Evolutionary conservation across 306 rosid species (phyloP).

Genomic region (Malus asiatica): DNA sequence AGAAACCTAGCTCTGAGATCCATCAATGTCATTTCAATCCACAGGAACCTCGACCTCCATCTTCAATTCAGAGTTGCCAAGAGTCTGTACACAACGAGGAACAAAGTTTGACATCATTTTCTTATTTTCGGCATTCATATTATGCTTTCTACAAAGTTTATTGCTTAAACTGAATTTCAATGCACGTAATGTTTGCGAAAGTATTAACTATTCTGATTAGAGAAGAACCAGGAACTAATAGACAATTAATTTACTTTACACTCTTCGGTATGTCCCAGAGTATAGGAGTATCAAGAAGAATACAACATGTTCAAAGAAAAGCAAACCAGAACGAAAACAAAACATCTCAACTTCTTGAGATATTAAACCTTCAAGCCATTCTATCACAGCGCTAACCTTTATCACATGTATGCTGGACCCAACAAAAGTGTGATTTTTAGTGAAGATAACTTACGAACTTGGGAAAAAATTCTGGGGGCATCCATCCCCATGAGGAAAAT

Average conservation of each 20-base stretch:
- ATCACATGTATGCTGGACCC: neutral
- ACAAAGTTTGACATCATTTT: neutral
- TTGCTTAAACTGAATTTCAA: neutral
- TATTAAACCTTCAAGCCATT: neutral
- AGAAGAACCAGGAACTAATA: neutral
- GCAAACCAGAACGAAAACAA: neutral
- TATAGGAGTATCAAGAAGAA: neutral
- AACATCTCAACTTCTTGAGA: neutral
- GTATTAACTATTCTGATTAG: neutral
- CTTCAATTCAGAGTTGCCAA: slow-evolving; percentile 50
- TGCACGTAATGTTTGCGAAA: neutral
- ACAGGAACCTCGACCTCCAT: slow-evolving; percentile 74
- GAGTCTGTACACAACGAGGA: slow-evolving; percentile 39
- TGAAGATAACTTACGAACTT: neutral
- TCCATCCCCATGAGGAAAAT: neutral
- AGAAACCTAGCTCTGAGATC: slow-evolving; percentile 1
- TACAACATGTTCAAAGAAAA: neutral
- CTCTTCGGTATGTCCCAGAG: neutral
- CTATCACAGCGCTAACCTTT: neutral
- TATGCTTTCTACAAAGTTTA: neutral
- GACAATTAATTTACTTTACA: neutral
- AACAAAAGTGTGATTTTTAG: neutral
- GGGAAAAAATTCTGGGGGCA: neutral
- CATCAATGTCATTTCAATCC: slow-evolving; percentile 29
- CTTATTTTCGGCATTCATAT: neutral